These are phyloP conservation scores for Arthrocladium fulminans DNA, from an alignment of 2,329 filamentous ascomycete species.

Conservation along the genomic window DNA sequence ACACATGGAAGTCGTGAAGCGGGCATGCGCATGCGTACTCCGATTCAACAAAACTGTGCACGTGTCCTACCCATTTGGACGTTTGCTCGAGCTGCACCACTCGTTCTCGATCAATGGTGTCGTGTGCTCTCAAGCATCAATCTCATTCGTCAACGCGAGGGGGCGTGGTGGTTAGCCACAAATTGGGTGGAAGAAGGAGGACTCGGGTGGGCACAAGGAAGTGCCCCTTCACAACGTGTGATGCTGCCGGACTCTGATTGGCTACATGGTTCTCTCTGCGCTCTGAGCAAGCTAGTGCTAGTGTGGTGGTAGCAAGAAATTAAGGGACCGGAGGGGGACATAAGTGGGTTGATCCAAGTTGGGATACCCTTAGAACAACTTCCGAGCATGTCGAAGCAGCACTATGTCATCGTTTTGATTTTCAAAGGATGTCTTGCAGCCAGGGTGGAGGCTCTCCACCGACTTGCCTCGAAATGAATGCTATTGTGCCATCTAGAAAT, in stretches of 20 bases:
- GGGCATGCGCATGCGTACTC: background rate
- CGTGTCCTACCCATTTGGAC: background rate
- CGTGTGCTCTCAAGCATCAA: conserved; percentile 5
- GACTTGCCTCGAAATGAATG: no score
- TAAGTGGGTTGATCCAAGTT: background rate
- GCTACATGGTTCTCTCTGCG: background rate
- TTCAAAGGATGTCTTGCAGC: background rate
- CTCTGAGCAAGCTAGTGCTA: background rate
- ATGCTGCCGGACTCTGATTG: conserved; percentile 1
- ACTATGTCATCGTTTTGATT: background rate
- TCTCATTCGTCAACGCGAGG: conserved; percentile 3
- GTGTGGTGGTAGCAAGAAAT: background rate
- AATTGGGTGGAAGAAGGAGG: background rate
- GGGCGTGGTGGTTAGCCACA: no score
- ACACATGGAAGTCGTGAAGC: no score
- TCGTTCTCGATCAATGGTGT: conserved; percentile 1
- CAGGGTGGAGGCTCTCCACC: no score
- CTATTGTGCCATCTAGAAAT: no score
- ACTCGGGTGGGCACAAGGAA: no score
- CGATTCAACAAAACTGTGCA: background rate
- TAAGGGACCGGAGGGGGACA: background rate
- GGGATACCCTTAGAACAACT: background rate
- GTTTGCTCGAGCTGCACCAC: no score
- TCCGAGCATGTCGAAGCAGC: background rate
- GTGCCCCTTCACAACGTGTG: conserved; percentile 3